A percentile compares a stretch with the other conserved stretches of the same genome.
Evolutionary conservation across 768 basidiomycete genomes (phyloP).

Genomic region (Exidia glandulosa): DNA sequence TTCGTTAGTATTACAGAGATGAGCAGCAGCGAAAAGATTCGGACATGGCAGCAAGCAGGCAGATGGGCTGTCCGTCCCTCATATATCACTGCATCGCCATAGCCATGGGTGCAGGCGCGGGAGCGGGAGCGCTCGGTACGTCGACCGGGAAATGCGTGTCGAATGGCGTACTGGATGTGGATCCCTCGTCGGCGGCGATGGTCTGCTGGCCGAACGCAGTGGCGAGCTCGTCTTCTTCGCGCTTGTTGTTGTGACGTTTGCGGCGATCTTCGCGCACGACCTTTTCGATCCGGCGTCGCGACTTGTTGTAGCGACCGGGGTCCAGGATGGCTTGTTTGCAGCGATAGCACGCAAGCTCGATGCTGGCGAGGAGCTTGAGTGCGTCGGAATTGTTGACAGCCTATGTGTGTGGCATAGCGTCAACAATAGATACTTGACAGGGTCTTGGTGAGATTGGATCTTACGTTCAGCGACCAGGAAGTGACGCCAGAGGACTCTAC

Average conservation of each 20-base stretch:
- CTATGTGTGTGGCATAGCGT: slow-evolving; percentile 29
- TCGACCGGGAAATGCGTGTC: background rate
- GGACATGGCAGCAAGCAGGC: too few species aligned
- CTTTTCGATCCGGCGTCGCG: slow-evolving; percentile 61
- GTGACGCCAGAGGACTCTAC: slow-evolving; percentile 64
- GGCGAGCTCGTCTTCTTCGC: slow-evolving; percentile 74
- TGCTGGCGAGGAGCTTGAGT: slow-evolving; percentile 67
- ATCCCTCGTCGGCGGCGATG: slow-evolving; percentile 13
- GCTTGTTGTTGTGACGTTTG: slow-evolving; percentile 67
- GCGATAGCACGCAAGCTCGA: slow-evolving; percentile 74
- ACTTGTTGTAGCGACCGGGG: slow-evolving; percentile 52
- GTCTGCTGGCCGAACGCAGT: slow-evolving; percentile 59
- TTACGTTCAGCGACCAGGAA: slow-evolving; percentile 77
- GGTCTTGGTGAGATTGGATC: slow-evolving; percentile 13
- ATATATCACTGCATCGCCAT: too few species aligned
- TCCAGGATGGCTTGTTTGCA: slow-evolving; percentile 59
- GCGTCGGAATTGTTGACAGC: slow-evolving; percentile 78
- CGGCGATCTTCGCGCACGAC: slow-evolving; percentile 80
- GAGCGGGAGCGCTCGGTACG: too few species aligned
- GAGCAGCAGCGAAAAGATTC: too few species aligned
- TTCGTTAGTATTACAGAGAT: too few species aligned
- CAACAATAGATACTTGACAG: slow-evolving; percentile 7
- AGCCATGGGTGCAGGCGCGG: too few species aligned
- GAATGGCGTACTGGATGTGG: background rate
- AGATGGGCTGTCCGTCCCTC: too few species aligned